phyloP scores from a whole-genome alignment of 345 rosid genomes.

The Rhizophora mangle region DNA sequence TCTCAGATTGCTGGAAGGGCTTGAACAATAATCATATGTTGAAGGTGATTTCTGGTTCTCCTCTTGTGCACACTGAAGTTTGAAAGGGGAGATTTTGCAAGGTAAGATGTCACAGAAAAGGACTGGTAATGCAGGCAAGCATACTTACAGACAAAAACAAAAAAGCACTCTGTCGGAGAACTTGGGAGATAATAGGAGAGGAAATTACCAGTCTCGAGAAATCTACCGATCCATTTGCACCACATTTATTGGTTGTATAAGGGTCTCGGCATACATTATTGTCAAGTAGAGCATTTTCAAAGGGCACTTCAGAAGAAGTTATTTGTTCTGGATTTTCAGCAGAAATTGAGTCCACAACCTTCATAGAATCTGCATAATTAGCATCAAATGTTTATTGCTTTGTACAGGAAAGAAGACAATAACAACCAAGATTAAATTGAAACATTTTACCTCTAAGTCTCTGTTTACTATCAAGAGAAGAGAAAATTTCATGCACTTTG shows the following conservation, averaged over 20 bases:
- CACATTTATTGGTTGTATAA: constrained; percentile 15
- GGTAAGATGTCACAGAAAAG: constrained; percentile 4
- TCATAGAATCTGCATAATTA: constrained; percentile 21
- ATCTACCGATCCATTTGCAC: constrained; percentile 24
- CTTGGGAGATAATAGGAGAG: constrained; percentile 3
- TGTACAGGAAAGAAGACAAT: constrained; percentile 1
- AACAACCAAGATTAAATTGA: constrained; percentile 3
- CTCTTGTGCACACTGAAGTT: constrained; percentile 37
- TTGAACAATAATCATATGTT: constrained; percentile 19
- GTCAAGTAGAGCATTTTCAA: constrained; percentile 14
- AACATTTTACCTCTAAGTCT: constrained; percentile 29
- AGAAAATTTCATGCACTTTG: constrained; percentile 12
- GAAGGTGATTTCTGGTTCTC: constrained; percentile 26
- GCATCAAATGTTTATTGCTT: constrained; percentile 8
- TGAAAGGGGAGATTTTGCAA: neutral
- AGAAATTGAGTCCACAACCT: constrained; percentile 10
- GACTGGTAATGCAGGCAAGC: neutral
- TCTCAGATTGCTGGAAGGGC: constrained; percentile 25
- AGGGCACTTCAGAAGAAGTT: constrained; percentile 13
- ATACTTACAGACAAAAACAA: neutral
- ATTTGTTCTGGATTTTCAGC: constrained; percentile 6
- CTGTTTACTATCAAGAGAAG: constrained; percentile 10
- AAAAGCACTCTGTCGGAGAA: neutral
- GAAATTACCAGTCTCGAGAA: constrained; percentile 34
- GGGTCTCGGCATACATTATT: constrained; percentile 18